Evolutionary conservation across 2,329 filamentous ascomycete species (phyloP).

Genomic region (Orbilia javanica): DNA sequence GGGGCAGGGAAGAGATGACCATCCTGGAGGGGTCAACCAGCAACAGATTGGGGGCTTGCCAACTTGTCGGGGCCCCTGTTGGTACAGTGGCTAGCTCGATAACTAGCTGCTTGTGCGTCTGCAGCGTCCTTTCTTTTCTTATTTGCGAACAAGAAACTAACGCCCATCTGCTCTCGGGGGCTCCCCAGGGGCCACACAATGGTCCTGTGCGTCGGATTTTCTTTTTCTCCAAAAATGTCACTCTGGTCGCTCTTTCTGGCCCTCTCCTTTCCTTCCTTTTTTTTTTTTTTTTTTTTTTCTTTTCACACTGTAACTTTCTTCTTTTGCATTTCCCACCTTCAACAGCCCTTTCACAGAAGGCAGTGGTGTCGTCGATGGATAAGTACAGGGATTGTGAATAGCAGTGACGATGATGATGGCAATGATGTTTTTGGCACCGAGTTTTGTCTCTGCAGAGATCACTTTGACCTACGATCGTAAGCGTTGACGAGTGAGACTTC

Average conservation of each 20-base stretch:
- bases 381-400: slow-evolving; percentile 15
- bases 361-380: background rate
- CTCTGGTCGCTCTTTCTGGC: slow-evolving; percentile 14
- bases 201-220: slow-evolving; percentile 54
- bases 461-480: background rate
- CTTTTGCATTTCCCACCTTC: slow-evolving; percentile 20
- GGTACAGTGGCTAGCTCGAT: slow-evolving; percentile 44
- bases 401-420: background rate
- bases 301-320: slow-evolving; percentile 3
- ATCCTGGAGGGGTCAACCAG: slow-evolving; percentile 43
- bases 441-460: slow-evolving; percentile 21
- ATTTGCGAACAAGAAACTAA: slow-evolving; percentile 10
- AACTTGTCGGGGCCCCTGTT: slow-evolving; percentile 48
- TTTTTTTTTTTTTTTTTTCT: slow-evolving; percentile 13
- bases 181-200: slow-evolving; percentile 38
- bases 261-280: slow-evolving; percentile 26
- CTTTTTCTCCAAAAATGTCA: slow-evolving; percentile 43
- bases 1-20: slow-evolving; percentile 42
- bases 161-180: slow-evolving; percentile 25
- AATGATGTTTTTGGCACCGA: background rate
- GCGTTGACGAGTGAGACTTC: background rate
- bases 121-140: slow-evolving; percentile 38
- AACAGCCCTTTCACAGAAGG: slow-evolving; percentile 8
- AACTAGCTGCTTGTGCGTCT: slow-evolving; percentile 42
- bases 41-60: slow-evolving; percentile 45